Evolutionary conservation across 495 filamentous ascomycete species (phyloP).

Genomic region (Penicillium chermesinum): DNA sequence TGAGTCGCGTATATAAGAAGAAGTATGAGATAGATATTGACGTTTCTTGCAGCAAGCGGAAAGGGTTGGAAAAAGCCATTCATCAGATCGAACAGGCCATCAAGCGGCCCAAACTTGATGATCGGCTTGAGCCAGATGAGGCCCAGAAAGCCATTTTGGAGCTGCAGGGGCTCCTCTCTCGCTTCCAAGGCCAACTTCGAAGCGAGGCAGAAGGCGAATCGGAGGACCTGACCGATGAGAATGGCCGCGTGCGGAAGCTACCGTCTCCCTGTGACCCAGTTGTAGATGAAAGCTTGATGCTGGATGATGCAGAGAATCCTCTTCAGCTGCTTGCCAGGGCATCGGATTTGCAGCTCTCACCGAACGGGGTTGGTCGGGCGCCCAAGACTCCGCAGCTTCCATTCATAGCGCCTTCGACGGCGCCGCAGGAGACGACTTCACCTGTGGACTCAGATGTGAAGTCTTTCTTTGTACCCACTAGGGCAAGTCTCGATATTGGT

Average conservation of each 20-base stretch:
- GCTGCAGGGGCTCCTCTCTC: constrained; percentile 51
- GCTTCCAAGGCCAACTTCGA: constrained; percentile 34
- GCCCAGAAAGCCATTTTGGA: constrained; percentile 49
- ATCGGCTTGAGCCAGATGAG: constrained; percentile 40
- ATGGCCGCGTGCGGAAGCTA: constrained; percentile 14
- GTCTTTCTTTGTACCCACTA: constrained; percentile 57
- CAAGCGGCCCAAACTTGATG: constrained; percentile 51
- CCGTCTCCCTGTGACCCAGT: constrained; percentile 25
- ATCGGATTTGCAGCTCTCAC: constrained; percentile 60
- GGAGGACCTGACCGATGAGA: constrained; percentile 17
- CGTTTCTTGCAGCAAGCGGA: constrained; percentile 55
- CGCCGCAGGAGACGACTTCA: constrained; percentile 5
- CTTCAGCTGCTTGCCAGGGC: constrained; percentile 65
- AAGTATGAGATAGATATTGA: neutral
- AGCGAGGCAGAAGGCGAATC: constrained; percentile 24
- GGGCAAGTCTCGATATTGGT: constrained; percentile 56
- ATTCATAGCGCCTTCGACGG: constrained; percentile 7
- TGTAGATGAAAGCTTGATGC: constrained; percentile 47
- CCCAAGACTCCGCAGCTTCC: constrained; percentile 13
- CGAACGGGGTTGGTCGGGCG: constrained; percentile 21
- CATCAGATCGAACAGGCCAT: constrained; percentile 70
- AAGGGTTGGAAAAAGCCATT: constrained; percentile 66
- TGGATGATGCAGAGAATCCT: constrained; percentile 72
- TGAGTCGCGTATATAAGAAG: constrained; percentile 24
- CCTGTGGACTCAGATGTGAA: constrained; percentile 23